These are phyloP conservation scores for Neocallimastix lanati DNA, from an alignment of 192 early-diverging fungal genomes.

Conservation along the genomic window DNA sequence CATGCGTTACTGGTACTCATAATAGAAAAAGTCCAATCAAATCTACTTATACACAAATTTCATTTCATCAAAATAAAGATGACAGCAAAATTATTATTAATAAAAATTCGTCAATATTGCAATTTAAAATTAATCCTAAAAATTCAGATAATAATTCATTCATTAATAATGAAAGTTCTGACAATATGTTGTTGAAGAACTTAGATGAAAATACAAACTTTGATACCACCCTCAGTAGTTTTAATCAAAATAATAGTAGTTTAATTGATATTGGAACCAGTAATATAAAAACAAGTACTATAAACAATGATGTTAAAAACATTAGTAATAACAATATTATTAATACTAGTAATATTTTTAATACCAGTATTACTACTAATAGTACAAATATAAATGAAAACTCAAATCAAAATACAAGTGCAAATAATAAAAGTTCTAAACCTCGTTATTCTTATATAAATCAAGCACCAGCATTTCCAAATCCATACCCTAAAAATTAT, in stretches of 20 bases:
- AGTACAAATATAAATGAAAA: too few relatives aligned
- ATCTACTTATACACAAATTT: not conserved
- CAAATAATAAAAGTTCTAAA: too few relatives aligned
- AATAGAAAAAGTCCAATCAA: not conserved
- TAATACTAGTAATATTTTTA: too few relatives aligned
- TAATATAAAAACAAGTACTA: too few relatives aligned
- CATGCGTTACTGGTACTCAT: not conserved
- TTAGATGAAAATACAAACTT: not conserved
- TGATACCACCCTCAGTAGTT: not conserved
- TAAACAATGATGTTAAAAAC: too few relatives aligned
- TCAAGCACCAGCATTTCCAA: too few relatives aligned
- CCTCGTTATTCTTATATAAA: not conserved
- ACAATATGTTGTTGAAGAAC: not conserved
- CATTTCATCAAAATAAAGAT: not conserved
- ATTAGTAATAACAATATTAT: too few relatives aligned
- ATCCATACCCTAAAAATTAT: not conserved
- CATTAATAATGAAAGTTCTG: not conserved
- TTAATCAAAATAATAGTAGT: too few relatives aligned
- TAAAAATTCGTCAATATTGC: not conserved
- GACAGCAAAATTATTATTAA: not conserved
- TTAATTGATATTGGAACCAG: too few relatives aligned
- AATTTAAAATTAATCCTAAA: not conserved
- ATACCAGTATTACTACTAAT: too few relatives aligned
- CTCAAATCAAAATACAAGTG: too few relatives aligned
- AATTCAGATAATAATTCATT: not conserved